Base-by-base conservation (phyloP, 805 yeast genomes). In the Kregervanrija fluxuum region DNA sequence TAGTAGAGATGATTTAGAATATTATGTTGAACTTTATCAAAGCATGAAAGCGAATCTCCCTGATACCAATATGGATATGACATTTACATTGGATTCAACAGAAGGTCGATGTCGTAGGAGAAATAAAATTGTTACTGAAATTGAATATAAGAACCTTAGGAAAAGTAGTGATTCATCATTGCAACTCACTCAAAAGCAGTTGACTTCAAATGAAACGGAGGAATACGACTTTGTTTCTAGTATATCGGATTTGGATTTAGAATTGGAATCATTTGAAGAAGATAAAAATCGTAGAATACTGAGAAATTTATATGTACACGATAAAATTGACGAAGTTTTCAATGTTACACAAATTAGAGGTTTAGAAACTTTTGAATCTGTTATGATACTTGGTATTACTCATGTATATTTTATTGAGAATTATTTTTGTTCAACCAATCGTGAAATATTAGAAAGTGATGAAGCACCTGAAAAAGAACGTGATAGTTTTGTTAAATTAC, bases 331-430 rank as follows among this genome's bases (percentile, higher is more conserved):
- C n/a, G 76, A 77, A 11, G 64, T 88, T 13, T 81, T 86, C 81
- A 88, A 88, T 57, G 79, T 85, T 1, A 78, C 90, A 44, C 78
- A 80, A 40, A 76, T 89, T 15, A 65, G 82, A 46, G 96, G 95
- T 0, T 64, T 88, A n/a, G 85, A 80, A 30, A 79, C 89, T 2
- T 67, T 74, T 13, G 95, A 87, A 55, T 85, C 91, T 12, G 69
- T 88, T 34, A 64, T 88, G 60, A 83, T 88, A 28, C 59, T 82
- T 34, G 95, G 95, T 0, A 64, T 70, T 3, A 66, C 70, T 4
- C 80, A 82, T 54, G 52, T 85, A 8, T 89, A 87, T 54, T 64
- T 86, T 52, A 76, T 84, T 44, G 85, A 79, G 47, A 78, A 79
- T 53, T 88, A 81, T 58, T 83, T 81, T 49, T 81, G 75, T 50